Base-by-base conservation (phyloP, 306 rosid species). In the Morella rubra region DNA sequence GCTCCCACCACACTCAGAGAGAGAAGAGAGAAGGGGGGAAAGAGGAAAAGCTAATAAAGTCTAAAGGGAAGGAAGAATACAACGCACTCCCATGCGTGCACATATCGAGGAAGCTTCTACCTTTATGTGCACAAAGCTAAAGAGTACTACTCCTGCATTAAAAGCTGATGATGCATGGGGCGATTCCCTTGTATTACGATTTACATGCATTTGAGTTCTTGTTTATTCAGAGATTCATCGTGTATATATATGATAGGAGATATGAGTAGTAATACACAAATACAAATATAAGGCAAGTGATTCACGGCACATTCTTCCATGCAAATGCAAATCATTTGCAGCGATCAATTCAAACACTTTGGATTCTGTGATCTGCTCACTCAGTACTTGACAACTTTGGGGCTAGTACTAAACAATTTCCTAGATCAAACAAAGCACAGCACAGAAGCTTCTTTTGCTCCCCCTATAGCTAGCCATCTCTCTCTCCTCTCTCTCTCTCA, bases 61-160 rank as follows among this genome's bases (percentile, higher is more conserved):
- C 96, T 87, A 91, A 94, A 90, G 89, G 79, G 78, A n/a, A 80
- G 96, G 97, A 89, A 93, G 98, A 94, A 94, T 89, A 86, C 90
- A 89, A 89, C 97, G 98, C 98, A 94, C 98, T 94, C 86, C 95
- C 96, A 91, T 84, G 96, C 87, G 84, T 87, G 82, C 89, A 81
- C 68, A 85, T 86, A 85, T 86, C 98, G 94, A 91, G 97, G 98
- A 94, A 91, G 97, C 97, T 94, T 94, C 98, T 90, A 84, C 84
- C 90, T 88, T 88, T 90, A 90, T 83, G 87, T 60, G 73, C 77
- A 41, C 78, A 88, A 88, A 88, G 91, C 78, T 86, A 72, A 83
- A 19, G 71, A 66, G 80, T 83, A 27, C 3, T 61, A 37, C 77
- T 49, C 84, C 77, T 75, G 68, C 90, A 85, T 82, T 78, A 79